Base-by-base conservation (phyloP, 805 yeast species). In the Spathaspora sp. region DNA sequence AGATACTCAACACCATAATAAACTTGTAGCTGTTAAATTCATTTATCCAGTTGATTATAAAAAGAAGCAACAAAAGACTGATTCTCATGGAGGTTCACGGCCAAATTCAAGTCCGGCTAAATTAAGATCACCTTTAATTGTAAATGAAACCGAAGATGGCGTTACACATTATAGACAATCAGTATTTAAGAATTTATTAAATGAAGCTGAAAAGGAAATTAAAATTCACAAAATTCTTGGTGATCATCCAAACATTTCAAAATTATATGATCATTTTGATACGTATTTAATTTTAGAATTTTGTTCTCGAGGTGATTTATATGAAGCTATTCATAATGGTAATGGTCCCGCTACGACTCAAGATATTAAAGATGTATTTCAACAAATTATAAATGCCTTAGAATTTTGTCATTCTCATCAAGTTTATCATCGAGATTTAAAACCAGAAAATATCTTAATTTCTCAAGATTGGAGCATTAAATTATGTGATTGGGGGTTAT, bases 291-390 rank as follows among this genome's bases (percentile, higher is more conserved):
- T 80, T 11, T 75, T 91, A 72, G 97, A 90, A 60, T 90, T 86
- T 62, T 89, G 96, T 57, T 78, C 93, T 6, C 81, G 93, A 54
- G 97, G 97, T 52, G 97, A 90, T 65, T 69, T 90, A 45, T 90
- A 88, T 62, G 92, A 87, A 59, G 89, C 91, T 1, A 86, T 87
- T 60, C 87, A 83, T 55, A 68, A 72, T 55, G 81, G 80, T 26
- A 71, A 78, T 46, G 87, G 89, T 1, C 92, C 93, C 64, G 57
- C 78, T 8, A 70, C 81, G 0, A 77, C 83, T 0, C 76, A 73
- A 50, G 85, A 80, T 60, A 79, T 80, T 46, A 72, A 79, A 51
- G 83, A 80, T 58, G 83, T 79, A 7, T 79, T 79, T 55, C 62
- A 64, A 57, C 85, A 80, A 57, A 65, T 80, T 32, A 63, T 79